A percentile compares a stretch with the other conserved stretches of the same genome.
These are phyloP conservation scores for Eucalyptus albens DNA, from an alignment of 345 rosid genomes.

Conservation along the genomic window DNA sequence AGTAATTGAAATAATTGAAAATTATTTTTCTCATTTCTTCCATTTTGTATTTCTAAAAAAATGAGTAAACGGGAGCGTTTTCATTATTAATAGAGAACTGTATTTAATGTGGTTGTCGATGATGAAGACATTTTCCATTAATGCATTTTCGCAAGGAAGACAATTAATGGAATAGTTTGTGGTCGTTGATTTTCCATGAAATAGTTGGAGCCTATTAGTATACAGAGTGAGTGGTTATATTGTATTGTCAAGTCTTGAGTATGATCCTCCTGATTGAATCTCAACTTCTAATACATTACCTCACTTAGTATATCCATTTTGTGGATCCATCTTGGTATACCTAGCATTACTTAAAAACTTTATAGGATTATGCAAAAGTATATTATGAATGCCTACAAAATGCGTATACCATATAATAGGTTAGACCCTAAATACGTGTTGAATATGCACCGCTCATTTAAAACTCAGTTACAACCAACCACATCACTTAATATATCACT, in stretches of 20 bases:
- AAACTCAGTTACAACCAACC: background rate
- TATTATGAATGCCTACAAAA: background rate
- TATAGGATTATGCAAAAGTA: background rate
- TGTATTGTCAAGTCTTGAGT: background rate
- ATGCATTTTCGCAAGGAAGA: background rate
- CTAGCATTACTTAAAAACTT: background rate
- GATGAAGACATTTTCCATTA: background rate
- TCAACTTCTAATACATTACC: background rate
- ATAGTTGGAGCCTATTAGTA: background rate
- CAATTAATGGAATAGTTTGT: background rate
- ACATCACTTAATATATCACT: background rate
- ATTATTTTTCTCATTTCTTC: background rate
- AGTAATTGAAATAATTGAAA: background rate
- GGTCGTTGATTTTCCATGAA: background rate
- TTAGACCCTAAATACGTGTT: background rate
- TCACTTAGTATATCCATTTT: background rate
- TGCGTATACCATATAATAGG: background rate
- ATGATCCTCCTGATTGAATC: background rate
- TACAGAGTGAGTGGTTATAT: background rate
- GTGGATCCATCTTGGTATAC: background rate
- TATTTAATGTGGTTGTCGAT: background rate
- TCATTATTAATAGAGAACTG: background rate
- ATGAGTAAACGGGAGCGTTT: background rate
- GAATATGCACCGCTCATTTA: background rate
- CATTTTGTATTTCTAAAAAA: background rate